These are phyloP conservation scores for Irpex sp. DNA, from an alignment of 1,284 basidiomycete species.

Conservation along the genomic window DNA sequence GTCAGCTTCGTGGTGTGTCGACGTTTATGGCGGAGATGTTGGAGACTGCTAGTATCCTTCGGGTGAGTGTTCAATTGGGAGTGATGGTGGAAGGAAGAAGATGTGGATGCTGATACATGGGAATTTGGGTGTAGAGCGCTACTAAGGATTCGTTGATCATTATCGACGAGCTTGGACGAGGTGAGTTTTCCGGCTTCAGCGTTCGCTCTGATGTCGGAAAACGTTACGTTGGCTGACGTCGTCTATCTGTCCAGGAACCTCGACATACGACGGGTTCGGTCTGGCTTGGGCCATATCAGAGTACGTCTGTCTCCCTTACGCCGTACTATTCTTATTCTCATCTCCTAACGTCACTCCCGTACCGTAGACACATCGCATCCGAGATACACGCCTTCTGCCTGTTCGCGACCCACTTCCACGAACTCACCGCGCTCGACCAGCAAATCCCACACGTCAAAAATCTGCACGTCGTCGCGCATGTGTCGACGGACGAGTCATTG, in stretches of 20 bases:
- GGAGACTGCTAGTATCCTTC: constrained; percentile 93
- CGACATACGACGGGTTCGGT: constrained; percentile 98
- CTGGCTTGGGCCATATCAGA: constrained; percentile 99
- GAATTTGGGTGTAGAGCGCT: constrained; percentile 60
- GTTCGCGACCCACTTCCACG: constrained; percentile 98
- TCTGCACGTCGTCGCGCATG: constrained; percentile 93
- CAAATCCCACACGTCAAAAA: constrained; percentile 90
- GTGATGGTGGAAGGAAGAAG: background rate
- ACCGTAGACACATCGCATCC: constrained; percentile 81
- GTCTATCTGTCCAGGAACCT: constrained; percentile 60
- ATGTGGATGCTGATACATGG: background rate
- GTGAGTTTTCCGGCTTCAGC: constrained; percentile 31
- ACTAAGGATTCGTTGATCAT: constrained; percentile 94
- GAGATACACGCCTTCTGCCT: constrained; percentile 91
- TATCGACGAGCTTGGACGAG: constrained; percentile 96
- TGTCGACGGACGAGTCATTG: constrained; percentile 46
- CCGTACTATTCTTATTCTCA: background rate
- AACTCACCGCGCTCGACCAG: constrained; percentile 89
- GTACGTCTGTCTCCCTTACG: constrained; percentile 39
- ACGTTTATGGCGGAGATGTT: constrained; percentile 99
- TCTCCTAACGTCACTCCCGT: background rate
- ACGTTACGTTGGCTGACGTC: no score
- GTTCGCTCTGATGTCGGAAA: background rate
- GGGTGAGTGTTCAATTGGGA: constrained; percentile 43
- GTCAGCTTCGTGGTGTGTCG: constrained; percentile 95